Evolutionary conservation across 169 alveolate species (phyloP), one percentile per base, ranked within the genome.

Genomic region (Hammondia hammondi): DNA sequence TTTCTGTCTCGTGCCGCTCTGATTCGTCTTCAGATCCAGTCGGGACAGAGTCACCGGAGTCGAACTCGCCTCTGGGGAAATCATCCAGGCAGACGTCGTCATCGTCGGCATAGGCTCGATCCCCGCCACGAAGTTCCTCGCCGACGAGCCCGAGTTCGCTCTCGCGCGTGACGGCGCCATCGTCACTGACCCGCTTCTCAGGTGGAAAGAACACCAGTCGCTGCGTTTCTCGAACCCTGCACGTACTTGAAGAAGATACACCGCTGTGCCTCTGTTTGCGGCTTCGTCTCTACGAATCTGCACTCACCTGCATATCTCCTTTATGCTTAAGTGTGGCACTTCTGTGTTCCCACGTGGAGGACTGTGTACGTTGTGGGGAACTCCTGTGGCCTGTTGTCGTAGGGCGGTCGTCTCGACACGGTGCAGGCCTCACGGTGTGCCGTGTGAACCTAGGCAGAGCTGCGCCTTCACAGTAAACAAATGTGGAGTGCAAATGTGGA

Each of bases 21-120:
- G 24, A 48, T 87, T 7, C 56, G 29, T 37, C 81, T 48, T n/a
- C 94, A 94, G 96, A 32, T 32, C 67, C 39, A 32, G 70, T 10
- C 37, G 52, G 10, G 94, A 91, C 45, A 29, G 61, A 5, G 95
- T 92, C n/a, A 95, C 89, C 17, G 96, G 96, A 4, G 96, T 92
- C 46, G 93, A 90, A 57, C 92, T 95, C 32, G 88, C 71, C 48
- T 72, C 32, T 73, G 96, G 96, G 29, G 92, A 89, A 12, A 71
- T 94, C 81, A 17, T 95, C 37, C 71, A 88, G n/a, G 95, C 95
- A 10, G 96, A 95, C 57, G 81, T 84, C 32, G 96, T 95, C 72
- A 24, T 95, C 52, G 81, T 92, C 57, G 96, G 95, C 46, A 45
- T 85, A 1, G 96, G 96, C 12, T 94, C 81, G 12, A 46, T 72